Percentiles rank a stretch among this genome's conserved stretches.
These are phyloP conservation scores for Yamadazyma trypodendri DNA, from an alignment of 1,139 yeast genomes.

Conservation along the genomic window DNA sequence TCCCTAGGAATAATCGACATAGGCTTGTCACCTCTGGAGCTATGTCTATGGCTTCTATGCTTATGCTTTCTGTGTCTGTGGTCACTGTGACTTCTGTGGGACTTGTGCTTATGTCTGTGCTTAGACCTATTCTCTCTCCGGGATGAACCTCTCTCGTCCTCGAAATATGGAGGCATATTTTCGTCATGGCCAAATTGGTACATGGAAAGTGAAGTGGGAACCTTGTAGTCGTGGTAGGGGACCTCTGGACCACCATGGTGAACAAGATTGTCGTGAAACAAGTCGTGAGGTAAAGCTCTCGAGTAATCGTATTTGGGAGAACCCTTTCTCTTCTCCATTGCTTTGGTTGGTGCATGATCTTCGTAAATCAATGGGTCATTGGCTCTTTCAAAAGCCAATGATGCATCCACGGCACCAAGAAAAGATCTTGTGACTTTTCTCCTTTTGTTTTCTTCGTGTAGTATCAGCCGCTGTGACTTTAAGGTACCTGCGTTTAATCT, in stretches of 20 bases:
- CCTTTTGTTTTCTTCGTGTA: not conserved
- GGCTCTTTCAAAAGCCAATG: not conserved
- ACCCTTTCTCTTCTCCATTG: not conserved
- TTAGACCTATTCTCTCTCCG: conserved; percentile 1
- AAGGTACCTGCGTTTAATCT: not conserved
- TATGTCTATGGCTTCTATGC: conserved; percentile 1
- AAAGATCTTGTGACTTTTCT: not conserved
- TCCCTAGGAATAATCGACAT: too few relatives aligned
- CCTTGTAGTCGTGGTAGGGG: not conserved
- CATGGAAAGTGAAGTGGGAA: not conserved
- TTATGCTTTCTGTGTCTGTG: not conserved
- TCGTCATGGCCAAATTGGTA: not conserved
- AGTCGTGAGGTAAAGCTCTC: conserved; percentile 1
- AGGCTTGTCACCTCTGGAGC: not conserved
- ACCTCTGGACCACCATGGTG: not conserved
- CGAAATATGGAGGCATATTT: not conserved
- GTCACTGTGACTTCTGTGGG: conserved; percentile 4
- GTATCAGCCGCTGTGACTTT: not conserved
- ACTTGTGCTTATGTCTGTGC: conserved; percentile 7
- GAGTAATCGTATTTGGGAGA: not conserved
- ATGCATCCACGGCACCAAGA: not conserved
- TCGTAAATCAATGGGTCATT: not conserved
- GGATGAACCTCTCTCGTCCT: not conserved
- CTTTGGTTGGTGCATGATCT: not conserved
- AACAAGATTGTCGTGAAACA: not conserved